Evolutionary conservation across 2,329 filamentous ascomycete genomes (phyloP).

Genomic region (Fusarium ambrosium): DNA sequence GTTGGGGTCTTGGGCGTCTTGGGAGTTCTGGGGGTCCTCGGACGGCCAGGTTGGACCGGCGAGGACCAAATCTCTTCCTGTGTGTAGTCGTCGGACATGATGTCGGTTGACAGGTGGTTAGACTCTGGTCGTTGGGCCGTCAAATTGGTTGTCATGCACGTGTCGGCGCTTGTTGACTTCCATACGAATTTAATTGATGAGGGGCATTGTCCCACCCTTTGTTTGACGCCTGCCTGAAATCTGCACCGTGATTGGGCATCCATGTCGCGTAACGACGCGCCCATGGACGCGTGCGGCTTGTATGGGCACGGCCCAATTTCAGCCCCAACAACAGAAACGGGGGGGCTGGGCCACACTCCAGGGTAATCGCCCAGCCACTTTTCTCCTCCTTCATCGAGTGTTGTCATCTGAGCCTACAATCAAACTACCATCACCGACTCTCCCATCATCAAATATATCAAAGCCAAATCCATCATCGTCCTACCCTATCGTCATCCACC

Average conservation of each 20-base stretch:
- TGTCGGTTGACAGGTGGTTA: conserved; percentile 17
- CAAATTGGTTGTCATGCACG: conserved; percentile 4
- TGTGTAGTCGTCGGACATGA: conserved; percentile 63
- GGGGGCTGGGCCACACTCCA: conserved; percentile 47
- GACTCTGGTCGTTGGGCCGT: not conserved
- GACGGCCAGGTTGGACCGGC: conserved; percentile 51
- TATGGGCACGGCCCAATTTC: conserved; percentile 28
- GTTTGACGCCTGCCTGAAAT: conserved; percentile 17
- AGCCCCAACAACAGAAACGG: conserved; percentile 34
- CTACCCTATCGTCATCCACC: conserved; percentile 22
- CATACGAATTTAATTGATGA: conserved; percentile 38
- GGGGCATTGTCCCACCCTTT: conserved; percentile 38
- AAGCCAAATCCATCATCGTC: conserved; percentile 39
- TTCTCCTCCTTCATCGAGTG: conserved; percentile 40
- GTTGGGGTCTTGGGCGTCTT: conserved; percentile 63
- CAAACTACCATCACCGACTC: conserved; percentile 43
- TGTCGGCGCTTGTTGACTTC: conserved; percentile 36
- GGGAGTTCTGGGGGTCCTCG: conserved; percentile 58
- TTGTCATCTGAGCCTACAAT: conserved; percentile 42
- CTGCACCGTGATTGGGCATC: conserved; percentile 44
- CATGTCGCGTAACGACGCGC: conserved; percentile 51
- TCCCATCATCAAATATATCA: conserved; percentile 45
- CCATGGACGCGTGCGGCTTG: conserved; percentile 41
- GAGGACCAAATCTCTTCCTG: conserved; percentile 65
- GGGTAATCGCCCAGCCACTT: conserved; percentile 49